Evolutionary conservation across 106 monocot species (phyloP), one percentile per base, ranked within the genome.

Genomic region (Amphibolis antarctica): DNA sequence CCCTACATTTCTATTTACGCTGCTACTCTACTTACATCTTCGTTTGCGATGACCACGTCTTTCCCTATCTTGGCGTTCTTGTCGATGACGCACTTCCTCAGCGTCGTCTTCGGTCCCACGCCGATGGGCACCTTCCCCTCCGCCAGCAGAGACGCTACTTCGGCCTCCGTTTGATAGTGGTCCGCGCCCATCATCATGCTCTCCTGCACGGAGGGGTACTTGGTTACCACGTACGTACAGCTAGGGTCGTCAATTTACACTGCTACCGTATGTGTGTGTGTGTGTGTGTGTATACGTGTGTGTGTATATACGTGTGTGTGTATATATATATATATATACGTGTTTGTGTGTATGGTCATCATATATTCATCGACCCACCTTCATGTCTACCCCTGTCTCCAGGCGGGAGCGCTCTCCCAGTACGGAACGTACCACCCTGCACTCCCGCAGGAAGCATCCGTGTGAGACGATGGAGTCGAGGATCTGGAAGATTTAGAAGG

Each of bases 21-120:
- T n/a, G n/a, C n/a, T n/a, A n/a, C n/a, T n/a, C n/a, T n/a, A n/a
- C 80, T 23, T 76, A 89, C 94, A 65, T 89, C 81, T 66, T 64
- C 73, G 63, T 86, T 94, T 23, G 66, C 53, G 17, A 94, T 89
- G 13, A 86, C 44, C 53, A 94, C 89, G 66, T 94, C 67, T 76
- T 73, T 84, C 15, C 94, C 89, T 1, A 94, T 86, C 75, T 79
- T 89, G 11, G 83, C 76, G 48, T 89, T 89, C 81, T 86, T 86
- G 74, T 89, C 94, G 27, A 94, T 89, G 71, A 94, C 86, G 74
- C 94, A 89, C 47, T 89, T 94, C 66, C 94, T 89, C 73, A 96
- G 86, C 72, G 74, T 74, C 0, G 96, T 80, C 48, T 96, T 84
- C 55, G 80, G 44, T 49, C 96, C 90, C 14, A 90, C 74, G 43